Percentiles rank a stretch among this genome's conserved stretches.
Evolutionary conservation across 805 yeast genomes (phyloP).

Genomic region (Yarrowia keelungensis): DNA sequence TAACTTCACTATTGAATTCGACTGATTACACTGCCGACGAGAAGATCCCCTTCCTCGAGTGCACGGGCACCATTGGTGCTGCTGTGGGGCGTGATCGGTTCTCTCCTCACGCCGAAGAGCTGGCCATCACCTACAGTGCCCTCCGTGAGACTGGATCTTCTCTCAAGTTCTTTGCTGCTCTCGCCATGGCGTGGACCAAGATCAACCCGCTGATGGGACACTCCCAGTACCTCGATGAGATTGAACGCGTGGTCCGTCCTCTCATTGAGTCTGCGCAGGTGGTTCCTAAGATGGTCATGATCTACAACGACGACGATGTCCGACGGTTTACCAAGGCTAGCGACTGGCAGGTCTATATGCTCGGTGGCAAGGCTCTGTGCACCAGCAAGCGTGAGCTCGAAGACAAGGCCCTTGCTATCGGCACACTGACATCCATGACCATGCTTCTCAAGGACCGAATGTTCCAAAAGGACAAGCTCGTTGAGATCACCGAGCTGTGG

Average conservation of each 20-base stretch:
- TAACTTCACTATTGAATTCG: slow-evolving; percentile 71
- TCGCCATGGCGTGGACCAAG: slow-evolving; percentile 97
- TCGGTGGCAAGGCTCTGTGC: slow-evolving; percentile 26
- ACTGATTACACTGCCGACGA: slow-evolving; percentile 75
- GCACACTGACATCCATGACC: slow-evolving; percentile 23
- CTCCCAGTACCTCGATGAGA: slow-evolving; percentile 81
- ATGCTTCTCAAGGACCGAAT: slow-evolving; percentile 32
- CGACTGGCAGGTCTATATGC: slow-evolving; percentile 33
- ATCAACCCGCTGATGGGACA: slow-evolving; percentile 66
- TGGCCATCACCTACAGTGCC: slow-evolving; percentile 55
- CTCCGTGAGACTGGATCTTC: slow-evolving; percentile 64
- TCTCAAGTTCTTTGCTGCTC: slow-evolving; percentile 83
- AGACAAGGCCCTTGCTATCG: slow-evolving; percentile 24
- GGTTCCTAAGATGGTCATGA: slow-evolving; percentile 82
- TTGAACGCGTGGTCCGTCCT: slow-evolving; percentile 90
- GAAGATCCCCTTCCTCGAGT: slow-evolving; percentile 38
- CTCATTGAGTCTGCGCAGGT: slow-evolving; percentile 83
- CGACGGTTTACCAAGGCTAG: slow-evolving; percentile 68
- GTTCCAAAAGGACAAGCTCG: slow-evolving; percentile 50
- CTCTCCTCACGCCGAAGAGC: slow-evolving; percentile 71
- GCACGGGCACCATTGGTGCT: slow-evolving; percentile 32
- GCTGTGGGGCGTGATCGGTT: slow-evolving; percentile 96
- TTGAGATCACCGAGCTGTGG: slow-evolving; percentile 84
- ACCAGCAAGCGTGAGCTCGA: slow-evolving; percentile 27
- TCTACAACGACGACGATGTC: slow-evolving; percentile 86